Base-by-base conservation (phyloP, 1,284 basidiomycete genomes). In the Tilletiaria anomala region DNA sequence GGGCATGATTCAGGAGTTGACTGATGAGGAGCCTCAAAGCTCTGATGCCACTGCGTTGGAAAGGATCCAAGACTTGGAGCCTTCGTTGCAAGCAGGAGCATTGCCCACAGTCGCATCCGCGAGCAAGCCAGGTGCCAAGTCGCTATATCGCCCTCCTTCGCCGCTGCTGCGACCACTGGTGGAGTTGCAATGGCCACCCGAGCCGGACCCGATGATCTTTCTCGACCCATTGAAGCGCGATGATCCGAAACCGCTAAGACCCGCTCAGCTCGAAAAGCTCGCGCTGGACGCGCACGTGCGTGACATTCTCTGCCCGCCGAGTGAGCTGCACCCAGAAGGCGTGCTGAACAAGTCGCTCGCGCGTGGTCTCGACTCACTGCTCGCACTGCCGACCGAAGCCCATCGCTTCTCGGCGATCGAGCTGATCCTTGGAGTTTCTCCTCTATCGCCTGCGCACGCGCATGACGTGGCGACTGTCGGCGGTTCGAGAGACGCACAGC, bases 171-270 rank as follows among this genome's bases (percentile, higher is more conserved):
- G 51, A 0, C 39, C 60, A 6, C 54, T 66, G 5, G 44, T 43
- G 3, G 45, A 46, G 21, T 53, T 66, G 18, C 38, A 40, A 17
- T 61, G 51, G 21, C 63, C 63, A 14, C 58, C 58, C 2, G 61
- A 65, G 35, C 60, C 63, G 1, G 60, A 65, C 20, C 56, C 61
- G 16, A 48, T 66, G 35, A 57, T 61, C 40, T 65, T 49, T 32
- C 52, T 65, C 18, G 63, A 66, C 35, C 63, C 63, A 1, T 45
- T 66, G 11, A 56, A 62, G 14, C 50, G 56, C 3, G 45, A 56
- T 33, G 63, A 66, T 37, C 54, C 62, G 4, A 63, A 61, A 37
- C 61, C 61, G 6, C 44, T 66, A 11, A 42, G 50, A 12, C 56
- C 42, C 14, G 45, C 42, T 3, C 60, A 66, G 36, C 47, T 62